phyloP scores from a whole-genome alignment of 768 basidiomycete species.

The Multifurca ochricompacta region DNA sequence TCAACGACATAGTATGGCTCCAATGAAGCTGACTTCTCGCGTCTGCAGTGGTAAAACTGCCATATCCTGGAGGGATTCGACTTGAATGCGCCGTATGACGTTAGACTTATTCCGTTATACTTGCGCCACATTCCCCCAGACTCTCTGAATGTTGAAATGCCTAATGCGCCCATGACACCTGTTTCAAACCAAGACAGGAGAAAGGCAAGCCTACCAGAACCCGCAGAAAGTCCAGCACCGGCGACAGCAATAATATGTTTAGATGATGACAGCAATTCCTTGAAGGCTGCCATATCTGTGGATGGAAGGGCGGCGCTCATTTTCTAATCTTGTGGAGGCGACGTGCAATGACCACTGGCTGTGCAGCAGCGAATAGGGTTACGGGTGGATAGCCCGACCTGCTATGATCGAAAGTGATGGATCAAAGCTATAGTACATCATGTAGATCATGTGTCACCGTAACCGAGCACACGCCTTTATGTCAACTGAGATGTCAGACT shows the following conservation, averaged over 20 bases:
- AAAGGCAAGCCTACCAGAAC: conserved; percentile 35
- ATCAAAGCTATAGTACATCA: too few species aligned
- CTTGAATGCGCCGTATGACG: conserved; percentile 6
- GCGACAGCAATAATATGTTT: conserved; percentile 37
- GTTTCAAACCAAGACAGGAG: neutral
- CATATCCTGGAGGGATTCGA: conserved; percentile 10
- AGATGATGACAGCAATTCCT: conserved; percentile 1
- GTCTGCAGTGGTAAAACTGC: conserved; percentile 17
- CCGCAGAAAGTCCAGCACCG: conserved; percentile 59
- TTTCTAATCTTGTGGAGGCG: neutral
- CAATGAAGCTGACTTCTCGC: conserved; percentile 6
- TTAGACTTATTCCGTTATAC: conserved; percentile 9
- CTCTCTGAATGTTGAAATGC: conserved; percentile 24
- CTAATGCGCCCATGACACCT: conserved; percentile 17
- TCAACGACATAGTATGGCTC: neutral
- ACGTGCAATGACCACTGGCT: neutral
- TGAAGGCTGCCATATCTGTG: conserved; percentile 9
- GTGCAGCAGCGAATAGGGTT: neutral
- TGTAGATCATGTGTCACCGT: too few species aligned
- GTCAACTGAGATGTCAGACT: neutral
- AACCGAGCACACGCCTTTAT: neutral
- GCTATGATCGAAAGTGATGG: too few species aligned
- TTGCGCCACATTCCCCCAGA: conserved; percentile 13
- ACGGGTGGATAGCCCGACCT: too few species aligned
- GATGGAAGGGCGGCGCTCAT: neutral